These are phyloP conservation scores for Chrysanthemum makinoi DNA, from an alignment of 129 eudicot species.

Conservation along the genomic window DNA sequence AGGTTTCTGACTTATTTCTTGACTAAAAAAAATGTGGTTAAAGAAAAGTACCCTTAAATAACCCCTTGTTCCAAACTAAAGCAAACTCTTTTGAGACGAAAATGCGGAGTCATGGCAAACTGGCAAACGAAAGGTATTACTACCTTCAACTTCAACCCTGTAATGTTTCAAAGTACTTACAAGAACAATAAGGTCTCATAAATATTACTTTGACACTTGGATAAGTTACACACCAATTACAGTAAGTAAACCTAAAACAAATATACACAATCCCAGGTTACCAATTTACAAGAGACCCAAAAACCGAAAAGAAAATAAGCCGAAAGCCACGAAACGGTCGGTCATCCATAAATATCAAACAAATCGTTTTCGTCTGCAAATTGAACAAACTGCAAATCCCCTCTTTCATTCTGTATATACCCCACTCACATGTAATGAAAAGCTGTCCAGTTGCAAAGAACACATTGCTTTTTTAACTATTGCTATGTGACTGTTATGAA, in stretches of 20 bases:
- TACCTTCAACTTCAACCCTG: background rate
- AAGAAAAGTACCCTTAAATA: too few species aligned
- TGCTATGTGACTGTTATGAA: constrained; percentile 38
- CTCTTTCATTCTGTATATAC: constrained; percentile 41
- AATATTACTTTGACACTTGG: constrained; percentile 26
- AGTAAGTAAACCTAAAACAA: constrained; percentile 22
- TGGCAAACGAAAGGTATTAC: background rate
- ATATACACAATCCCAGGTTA: constrained; percentile 30
- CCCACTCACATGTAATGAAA: constrained; percentile 24
- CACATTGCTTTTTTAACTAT: constrained; percentile 34
- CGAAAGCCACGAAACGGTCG: constrained; percentile 10
- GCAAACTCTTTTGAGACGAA: too few species aligned
- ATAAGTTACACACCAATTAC: constrained; percentile 31
- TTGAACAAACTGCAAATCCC: constrained; percentile 35
- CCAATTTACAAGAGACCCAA: constrained; percentile 31
- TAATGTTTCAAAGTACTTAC: background rate
- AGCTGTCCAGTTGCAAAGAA: constrained; percentile 29
- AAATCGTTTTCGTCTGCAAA: constrained; percentile 31
- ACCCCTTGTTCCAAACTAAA: too few species aligned
- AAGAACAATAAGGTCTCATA: constrained; percentile 18
- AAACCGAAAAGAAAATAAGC: background rate
- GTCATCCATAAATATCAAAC: constrained; percentile 30
- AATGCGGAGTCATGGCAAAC: background rate
- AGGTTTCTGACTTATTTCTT: too few species aligned
- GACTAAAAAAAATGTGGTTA: too few species aligned